These are phyloP conservation scores for Fusarium burgessii DNA, from an alignment of 2,329 filamentous ascomycete species.

Conservation along the genomic window DNA sequence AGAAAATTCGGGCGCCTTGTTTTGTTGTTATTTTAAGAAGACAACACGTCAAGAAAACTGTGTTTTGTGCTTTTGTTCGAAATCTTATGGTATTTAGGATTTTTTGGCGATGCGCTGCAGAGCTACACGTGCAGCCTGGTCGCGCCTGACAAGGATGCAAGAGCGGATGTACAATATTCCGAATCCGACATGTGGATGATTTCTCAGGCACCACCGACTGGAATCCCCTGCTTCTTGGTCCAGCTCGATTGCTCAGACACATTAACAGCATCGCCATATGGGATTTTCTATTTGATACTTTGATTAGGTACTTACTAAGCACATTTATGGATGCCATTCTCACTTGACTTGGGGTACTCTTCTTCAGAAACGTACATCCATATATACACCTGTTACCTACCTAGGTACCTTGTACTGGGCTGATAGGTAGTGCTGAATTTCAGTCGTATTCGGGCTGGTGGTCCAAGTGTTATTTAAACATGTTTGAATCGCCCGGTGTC, in stretches of 20 bases:
- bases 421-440: not conserved
- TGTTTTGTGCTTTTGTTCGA: conserved; percentile 20
- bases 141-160: conserved; percentile 40
- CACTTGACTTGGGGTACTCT: not conserved
- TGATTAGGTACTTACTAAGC: too few relatives aligned
- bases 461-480: conserved; percentile 29
- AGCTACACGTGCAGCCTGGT: conserved; percentile 48
- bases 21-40: conserved; percentile 5
- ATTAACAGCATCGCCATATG: not conserved
- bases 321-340: too few relatives aligned
- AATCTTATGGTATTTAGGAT: conserved; percentile 36
- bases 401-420: not conserved
- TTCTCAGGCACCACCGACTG: conserved; percentile 3
- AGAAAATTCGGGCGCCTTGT: not conserved
- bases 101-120: conserved; percentile 45
- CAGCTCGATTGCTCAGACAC: not conserved
- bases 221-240: not conserved
- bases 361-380: not conserved
- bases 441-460: conserved; percentile 3
- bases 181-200: conserved; percentile 4
- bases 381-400: not conserved
- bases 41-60: conserved; percentile 23
- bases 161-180: conserved; percentile 36
- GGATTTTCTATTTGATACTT: too few relatives aligned
- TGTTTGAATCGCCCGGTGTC: conserved; percentile 33